These are phyloP conservation scores for Capsicum pubescens DNA, from an alignment of 257 asterid species.

Conservation along the genomic window DNA sequence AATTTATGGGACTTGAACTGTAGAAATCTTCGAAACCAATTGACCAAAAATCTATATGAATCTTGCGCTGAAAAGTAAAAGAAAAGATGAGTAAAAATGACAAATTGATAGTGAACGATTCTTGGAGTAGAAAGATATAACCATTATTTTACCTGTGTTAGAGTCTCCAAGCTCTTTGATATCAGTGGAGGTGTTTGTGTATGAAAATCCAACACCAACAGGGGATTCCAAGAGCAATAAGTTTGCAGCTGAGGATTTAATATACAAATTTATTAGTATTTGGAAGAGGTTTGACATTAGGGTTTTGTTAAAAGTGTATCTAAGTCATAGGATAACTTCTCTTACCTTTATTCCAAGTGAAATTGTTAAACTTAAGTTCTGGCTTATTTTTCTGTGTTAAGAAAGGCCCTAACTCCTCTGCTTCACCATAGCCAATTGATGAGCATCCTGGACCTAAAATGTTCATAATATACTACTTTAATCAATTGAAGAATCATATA, in stretches of 20 bases:
- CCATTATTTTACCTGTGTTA: slow-evolving; percentile 52
- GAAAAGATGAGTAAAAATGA: background rate
- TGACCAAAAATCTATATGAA: slow-evolving; percentile 69
- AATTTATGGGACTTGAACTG: slow-evolving; percentile 77
- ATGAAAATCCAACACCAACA: slow-evolving; percentile 91
- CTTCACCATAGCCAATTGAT: slow-evolving; percentile 78
- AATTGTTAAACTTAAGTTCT: slow-evolving; percentile 64
- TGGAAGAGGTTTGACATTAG: background rate
- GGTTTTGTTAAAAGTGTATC: background rate
- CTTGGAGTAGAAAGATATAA: background rate
- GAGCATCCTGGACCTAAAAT: slow-evolving; percentile 93
- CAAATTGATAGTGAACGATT: background rate
- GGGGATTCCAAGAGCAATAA: slow-evolving; percentile 85
- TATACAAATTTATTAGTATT: background rate
- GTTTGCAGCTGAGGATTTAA: slow-evolving; percentile 60
- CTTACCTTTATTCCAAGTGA: slow-evolving; percentile 84
- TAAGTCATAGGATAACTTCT: background rate
- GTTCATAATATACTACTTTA: too few species aligned
- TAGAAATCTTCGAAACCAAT: slow-evolving; percentile 85
- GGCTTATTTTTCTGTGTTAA: slow-evolving; percentile 68
- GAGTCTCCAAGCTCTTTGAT: slow-evolving; percentile 65
- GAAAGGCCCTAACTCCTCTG: slow-evolving; percentile 92
- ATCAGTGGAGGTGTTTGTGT: slow-evolving; percentile 76
- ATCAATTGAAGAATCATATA: background rate
- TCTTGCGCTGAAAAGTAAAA: slow-evolving; percentile 59